phyloP scores from a whole-genome alignment of 2,329 filamentous ascomycete species.

The Daldinia sp. region DNA sequence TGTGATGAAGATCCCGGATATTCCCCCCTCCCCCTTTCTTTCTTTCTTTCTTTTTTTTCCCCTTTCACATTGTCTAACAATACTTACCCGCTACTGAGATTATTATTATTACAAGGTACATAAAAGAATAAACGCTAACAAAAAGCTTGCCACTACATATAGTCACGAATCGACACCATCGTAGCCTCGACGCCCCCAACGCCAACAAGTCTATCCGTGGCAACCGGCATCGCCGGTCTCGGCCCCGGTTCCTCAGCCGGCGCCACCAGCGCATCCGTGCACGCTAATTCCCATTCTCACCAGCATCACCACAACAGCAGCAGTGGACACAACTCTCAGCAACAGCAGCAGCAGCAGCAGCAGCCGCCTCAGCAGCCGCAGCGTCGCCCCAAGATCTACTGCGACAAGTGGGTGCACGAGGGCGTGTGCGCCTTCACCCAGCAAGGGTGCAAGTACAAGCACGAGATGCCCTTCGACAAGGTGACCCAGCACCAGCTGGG shows the following conservation, averaged over 20 bases:
- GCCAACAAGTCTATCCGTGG: slow-evolving; percentile 31
- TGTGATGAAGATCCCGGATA: not conserved
- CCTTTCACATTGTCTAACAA: slow-evolving; percentile 10
- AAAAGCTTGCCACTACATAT: not conserved
- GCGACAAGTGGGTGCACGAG: slow-evolving; percentile 89
- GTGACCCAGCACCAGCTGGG: slow-evolving; percentile 77
- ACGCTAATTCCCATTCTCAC: not conserved
- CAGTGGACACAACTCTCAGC: not conserved
- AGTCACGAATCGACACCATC: slow-evolving; percentile 57
- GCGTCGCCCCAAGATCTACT: slow-evolving; percentile 74
- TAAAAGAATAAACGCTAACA: slow-evolving; percentile 29
- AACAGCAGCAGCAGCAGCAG: not conserved
- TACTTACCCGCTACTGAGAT: not conserved
- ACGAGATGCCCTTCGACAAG: slow-evolving; percentile 84
- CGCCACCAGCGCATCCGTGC: not conserved
- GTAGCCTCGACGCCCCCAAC: slow-evolving; percentile 51
- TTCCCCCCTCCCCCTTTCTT: too few relatives aligned
- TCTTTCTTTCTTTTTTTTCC: not conserved
- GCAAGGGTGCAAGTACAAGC: slow-evolving; percentile 88
- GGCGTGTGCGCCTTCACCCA: slow-evolving; percentile 88
- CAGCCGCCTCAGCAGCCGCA: slow-evolving; percentile 37
- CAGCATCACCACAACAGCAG: not conserved
- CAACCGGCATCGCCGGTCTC: slow-evolving; percentile 5
- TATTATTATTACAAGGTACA: not conserved
- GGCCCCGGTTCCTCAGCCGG: slow-evolving; percentile 1